phyloP scores from a whole-genome alignment of 257 asterid species.

The Gardenia jasminoides region DNA sequence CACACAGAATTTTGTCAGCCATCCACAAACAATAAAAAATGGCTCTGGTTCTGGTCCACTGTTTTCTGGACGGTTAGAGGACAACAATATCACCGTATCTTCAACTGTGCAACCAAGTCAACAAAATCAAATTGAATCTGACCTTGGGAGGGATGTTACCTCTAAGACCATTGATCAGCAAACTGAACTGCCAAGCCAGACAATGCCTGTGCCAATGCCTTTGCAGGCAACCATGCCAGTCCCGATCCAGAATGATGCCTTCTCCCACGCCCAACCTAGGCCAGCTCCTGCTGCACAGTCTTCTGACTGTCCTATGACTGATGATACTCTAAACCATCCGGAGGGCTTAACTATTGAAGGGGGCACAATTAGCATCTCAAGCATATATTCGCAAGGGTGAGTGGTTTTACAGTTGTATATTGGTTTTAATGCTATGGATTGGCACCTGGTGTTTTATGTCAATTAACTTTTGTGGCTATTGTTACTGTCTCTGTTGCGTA shows the following conservation, averaged over 20 bases:
- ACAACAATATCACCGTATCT: constrained; percentile 41
- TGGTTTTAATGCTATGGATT: not conserved
- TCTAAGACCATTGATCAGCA: constrained; percentile 52
- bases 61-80: constrained; percentile 59
- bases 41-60: constrained; percentile 44
- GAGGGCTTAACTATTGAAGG: constrained; percentile 75
- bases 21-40: constrained; percentile 54
- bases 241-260: constrained; percentile 43
- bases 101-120: constrained; percentile 46
- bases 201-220: constrained; percentile 45
- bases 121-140: constrained; percentile 59
- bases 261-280: constrained; percentile 47
- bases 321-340: constrained; percentile 43
- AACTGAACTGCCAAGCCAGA: constrained; percentile 43
- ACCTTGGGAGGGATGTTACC: constrained; percentile 43
- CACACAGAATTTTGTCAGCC: constrained; percentile 49
- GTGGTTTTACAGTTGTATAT: constrained; percentile 20
- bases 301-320: constrained; percentile 41
- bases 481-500: not conserved
- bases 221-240: constrained; percentile 40
- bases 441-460: not conserved
- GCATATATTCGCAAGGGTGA: constrained; percentile 84
- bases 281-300: constrained; percentile 53
- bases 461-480: not conserved
- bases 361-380: constrained; percentile 87